Evolutionary conservation across 176 grass and related monocot species (phyloP).

Genomic region (Carex cristatella): DNA sequence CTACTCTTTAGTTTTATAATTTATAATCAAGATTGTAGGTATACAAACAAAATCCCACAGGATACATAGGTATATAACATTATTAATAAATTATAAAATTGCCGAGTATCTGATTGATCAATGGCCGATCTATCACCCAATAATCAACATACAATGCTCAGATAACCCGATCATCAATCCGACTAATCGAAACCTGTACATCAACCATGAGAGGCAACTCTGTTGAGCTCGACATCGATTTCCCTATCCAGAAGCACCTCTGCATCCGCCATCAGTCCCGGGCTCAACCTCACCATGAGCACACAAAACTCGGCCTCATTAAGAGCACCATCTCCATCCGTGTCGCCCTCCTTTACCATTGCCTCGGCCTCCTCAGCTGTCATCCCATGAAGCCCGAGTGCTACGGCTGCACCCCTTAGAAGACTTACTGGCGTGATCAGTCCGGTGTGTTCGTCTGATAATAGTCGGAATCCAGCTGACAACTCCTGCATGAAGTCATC

Average conservation of each 20-base stretch:
- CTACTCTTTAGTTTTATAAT: too few species aligned
- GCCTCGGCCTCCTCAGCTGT: slow-evolving; percentile 42
- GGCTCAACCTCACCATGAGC: slow-evolving; percentile 77
- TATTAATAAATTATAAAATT: neutral
- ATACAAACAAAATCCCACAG: slow-evolving; percentile 1
- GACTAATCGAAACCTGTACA: neutral
- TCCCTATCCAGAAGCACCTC: slow-evolving; percentile 12
- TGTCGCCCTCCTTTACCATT: slow-evolving; percentile 71
- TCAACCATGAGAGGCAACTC: slow-evolving; percentile 10
- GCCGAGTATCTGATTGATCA: neutral
- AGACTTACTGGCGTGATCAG: slow-evolving; percentile 64
- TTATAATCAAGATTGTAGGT: neutral
- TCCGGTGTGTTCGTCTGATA: slow-evolving; percentile 46
- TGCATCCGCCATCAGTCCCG: slow-evolving; percentile 62
- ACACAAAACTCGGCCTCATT: slow-evolving; percentile 79
- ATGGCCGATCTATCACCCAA: neutral
- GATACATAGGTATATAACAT: neutral
- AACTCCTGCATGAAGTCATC: slow-evolving; percentile 60
- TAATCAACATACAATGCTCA: neutral
- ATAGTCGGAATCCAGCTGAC: slow-evolving; percentile 52
- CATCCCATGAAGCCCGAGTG: slow-evolving; percentile 49
- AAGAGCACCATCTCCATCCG: slow-evolving; percentile 66
- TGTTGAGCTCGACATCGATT: slow-evolving; percentile 10
- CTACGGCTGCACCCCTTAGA: slow-evolving; percentile 28
- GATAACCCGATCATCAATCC: neutral